Evolutionary conservation across 2,329 filamentous ascomycete species (phyloP), one percentile per base, ranked within the genome.

Genomic region (Alternaria gansuensis): DNA sequence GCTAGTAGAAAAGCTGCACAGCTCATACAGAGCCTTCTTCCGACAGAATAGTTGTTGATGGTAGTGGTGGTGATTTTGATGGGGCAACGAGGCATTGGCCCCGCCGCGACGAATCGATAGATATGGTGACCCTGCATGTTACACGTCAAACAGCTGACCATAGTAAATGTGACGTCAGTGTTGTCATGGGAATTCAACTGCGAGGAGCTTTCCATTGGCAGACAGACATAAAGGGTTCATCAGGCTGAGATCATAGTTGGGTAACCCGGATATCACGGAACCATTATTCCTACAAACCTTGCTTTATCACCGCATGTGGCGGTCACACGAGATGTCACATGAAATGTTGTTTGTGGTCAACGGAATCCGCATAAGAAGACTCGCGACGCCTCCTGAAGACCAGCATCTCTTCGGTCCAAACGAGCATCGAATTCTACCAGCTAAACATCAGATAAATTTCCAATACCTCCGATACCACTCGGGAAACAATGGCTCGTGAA

Each of bases 401-500:
- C 43, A 46, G 24, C 43, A 46, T 31, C 43, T 28, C 43, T 31
- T 31, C 43, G 11, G 43, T 13, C 23, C 10, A 46, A 28, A 46
- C 43, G 5, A 28, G 26, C 10, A 46, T 46, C 43, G 28, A 24
- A 31, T 28, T 46, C 43, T 46, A 31, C 28, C 17, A 29, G 43
- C 23, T 46, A 28, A 46, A 46, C 43, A 3, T 26, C 23, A 46
- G n/a, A 28, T 46, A 46, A 46, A 46, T 31, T 28, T 11, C 26
- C 23, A 46, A 13, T 13, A 21, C 9, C 28, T 28, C 26, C 26
- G 8, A 28, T 28, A 28, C 26, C 26, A 17, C 17, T 17, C 17
- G 17, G 23, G n/a, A 36, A 28, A 53, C 40, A 49, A 60, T 60
- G 58, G 36, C 43, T 48, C 26, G 5, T 28, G 26, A 4, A 28